A percentile compares a stretch with the other conserved stretches of the same genome.
phyloP scores from a whole-genome alignment of 192 early-diverging fungal genomes.

The Podila epicladia region DNA sequence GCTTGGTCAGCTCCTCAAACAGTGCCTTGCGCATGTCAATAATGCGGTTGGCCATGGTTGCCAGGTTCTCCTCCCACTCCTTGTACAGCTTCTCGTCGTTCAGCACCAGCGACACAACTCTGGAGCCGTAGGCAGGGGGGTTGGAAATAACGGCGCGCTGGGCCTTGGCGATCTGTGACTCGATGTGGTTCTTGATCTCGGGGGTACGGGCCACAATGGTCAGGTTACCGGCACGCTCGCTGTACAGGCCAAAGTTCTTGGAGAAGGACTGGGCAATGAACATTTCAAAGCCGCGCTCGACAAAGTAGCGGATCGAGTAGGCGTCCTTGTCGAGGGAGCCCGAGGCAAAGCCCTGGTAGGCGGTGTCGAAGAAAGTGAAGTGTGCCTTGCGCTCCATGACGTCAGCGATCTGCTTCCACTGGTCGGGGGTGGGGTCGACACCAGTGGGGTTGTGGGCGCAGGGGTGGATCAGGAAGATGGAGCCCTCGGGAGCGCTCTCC shows the following conservation, averaged over 20 bases:
- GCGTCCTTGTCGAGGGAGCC: constrained; percentile 94
- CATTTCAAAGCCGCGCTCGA: constrained; percentile 89
- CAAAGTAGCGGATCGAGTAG: constrained; percentile 93
- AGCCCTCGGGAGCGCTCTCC: constrained; percentile 74
- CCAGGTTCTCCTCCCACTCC: constrained; percentile 86
- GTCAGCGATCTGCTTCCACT: constrained; percentile 94
- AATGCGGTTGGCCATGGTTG: constrained; percentile 91
- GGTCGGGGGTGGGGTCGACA: constrained; percentile 93
- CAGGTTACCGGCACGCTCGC: constrained; percentile 88
- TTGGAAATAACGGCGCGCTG: constrained; percentile 91
- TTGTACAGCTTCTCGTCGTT: constrained; percentile 80
- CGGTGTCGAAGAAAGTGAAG: constrained; percentile 98
- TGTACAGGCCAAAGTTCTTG: constrained; percentile 99
- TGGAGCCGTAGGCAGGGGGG: constrained; percentile 89
- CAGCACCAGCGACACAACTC: constrained; percentile 85
- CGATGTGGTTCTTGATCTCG: constrained; percentile 65
- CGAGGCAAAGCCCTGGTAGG: constrained; percentile 98
- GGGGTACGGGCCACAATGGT: constrained; percentile 73
- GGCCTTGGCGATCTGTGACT: constrained; percentile 86
- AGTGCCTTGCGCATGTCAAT: constrained; percentile 85
- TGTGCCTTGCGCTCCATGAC: constrained; percentile 79
- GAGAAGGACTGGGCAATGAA: constrained; percentile 93
- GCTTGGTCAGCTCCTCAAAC: constrained; percentile 67
- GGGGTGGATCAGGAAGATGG: constrained; percentile 92
- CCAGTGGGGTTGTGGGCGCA: constrained; percentile 99